Conservation (phyloP, 352 stramenopile species). For the Phytophthora agathidicida region DNA sequence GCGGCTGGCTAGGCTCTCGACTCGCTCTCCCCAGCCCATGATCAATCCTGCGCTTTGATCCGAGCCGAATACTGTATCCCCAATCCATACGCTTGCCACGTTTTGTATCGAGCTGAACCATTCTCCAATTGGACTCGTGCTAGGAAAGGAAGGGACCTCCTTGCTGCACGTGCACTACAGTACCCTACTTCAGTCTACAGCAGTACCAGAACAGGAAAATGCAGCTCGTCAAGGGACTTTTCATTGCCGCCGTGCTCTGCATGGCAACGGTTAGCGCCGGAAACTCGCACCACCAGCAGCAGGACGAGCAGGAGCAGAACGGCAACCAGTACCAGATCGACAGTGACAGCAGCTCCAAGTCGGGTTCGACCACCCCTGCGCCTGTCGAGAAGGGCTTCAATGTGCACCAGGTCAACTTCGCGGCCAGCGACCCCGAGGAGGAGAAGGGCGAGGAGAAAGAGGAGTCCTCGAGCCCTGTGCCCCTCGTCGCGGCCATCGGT, state of each 20-base stretch:
- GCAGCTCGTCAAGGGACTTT: constrained; percentile 36
- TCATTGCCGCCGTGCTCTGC: constrained; percentile 30
- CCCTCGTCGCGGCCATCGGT: constrained; percentile 34
- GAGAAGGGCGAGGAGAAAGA: constrained; percentile 26
- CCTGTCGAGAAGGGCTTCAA: constrained; percentile 33
- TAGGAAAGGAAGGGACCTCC: constrained; percentile 8
- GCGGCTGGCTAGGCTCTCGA: constrained; percentile 20
- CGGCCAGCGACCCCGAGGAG: constrained; percentile 22
- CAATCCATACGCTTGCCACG: constrained; percentile 11
- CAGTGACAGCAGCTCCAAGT: constrained; percentile 2
- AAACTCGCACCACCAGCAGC: constrained; percentile 14
- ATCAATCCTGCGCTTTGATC: constrained; percentile 35
- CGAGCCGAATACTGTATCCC: constrained; percentile 30
- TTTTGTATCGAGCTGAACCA: constrained; percentile 17
- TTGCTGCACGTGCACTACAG: constrained; percentile 4
- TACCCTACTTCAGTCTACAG: neutral
- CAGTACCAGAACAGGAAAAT: constrained; percentile 12
- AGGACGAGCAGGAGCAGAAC: constrained; percentile 11
- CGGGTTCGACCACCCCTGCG: neutral
- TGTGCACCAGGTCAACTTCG: constrained; percentile 52
- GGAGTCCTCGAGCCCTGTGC: constrained; percentile 11
- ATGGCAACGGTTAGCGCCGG: constrained; percentile 19
- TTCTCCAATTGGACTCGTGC: constrained; percentile 31
- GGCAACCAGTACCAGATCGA: constrained; percentile 2
- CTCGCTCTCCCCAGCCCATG: constrained; percentile 21